phyloP scores from a whole-genome alignment of 257 asterid genomes.

The Scutellaria minor region DNA sequence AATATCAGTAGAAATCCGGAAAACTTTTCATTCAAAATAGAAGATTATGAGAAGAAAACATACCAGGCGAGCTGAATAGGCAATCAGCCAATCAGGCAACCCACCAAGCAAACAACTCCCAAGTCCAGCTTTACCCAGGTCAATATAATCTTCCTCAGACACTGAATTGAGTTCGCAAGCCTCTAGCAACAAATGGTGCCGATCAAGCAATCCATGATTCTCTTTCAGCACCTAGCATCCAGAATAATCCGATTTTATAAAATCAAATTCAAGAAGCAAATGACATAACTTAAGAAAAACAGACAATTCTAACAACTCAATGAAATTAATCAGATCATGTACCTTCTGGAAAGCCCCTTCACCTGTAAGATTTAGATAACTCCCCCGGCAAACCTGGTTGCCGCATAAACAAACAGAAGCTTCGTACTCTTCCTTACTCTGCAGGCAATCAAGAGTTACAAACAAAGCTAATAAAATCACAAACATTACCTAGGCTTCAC shows the following conservation, averaged over 20 bases:
- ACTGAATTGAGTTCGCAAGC: constrained; percentile 94
- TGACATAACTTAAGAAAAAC: constrained; percentile 2
- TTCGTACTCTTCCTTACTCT: constrained; percentile 99
- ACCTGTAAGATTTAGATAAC: constrained; percentile 90
- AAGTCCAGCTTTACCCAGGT: constrained; percentile 90
- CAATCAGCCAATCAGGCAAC: constrained; percentile 94
- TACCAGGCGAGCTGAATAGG: constrained; percentile 93
- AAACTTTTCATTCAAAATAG: background rate
- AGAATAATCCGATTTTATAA: constrained; percentile 31
- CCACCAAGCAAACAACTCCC: constrained; percentile 99
- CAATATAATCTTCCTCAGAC: constrained; percentile 94
- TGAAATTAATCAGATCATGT: constrained; percentile 32
- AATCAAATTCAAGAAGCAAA: constrained; percentile 20
- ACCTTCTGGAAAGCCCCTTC: constrained; percentile 98
- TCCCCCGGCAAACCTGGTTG: constrained; percentile 98
- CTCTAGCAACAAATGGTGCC: constrained; percentile 83
- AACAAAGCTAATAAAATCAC: constrained; percentile 15
- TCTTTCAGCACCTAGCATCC: constrained; percentile 75
- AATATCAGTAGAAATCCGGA: constrained; percentile 29
- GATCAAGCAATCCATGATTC: constrained; percentile 85
- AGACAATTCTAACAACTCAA: constrained; percentile 19
- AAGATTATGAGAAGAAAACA: constrained; percentile 32
- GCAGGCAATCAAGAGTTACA: constrained; percentile 42
- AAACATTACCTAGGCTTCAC: constrained; percentile 25
- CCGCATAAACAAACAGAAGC: constrained; percentile 99